Conservation (phyloP, 2,329 filamentous ascomycete species). For the Fusarium paranaense region DNA sequence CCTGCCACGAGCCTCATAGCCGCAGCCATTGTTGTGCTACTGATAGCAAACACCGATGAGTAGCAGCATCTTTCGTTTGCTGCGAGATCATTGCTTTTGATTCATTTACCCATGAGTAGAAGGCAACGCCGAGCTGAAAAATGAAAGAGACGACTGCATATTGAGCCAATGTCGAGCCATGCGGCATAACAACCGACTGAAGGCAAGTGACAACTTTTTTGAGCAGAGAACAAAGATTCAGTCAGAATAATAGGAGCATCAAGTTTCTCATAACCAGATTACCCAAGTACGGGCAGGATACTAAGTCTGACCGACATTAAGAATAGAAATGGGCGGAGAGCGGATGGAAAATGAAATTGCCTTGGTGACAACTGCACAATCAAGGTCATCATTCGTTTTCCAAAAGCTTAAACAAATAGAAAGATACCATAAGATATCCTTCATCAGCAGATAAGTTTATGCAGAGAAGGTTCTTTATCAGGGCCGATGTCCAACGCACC, state of each 20-base stretch:
- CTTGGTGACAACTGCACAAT: neutral
- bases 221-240: neutral
- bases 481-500: neutral
- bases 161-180: neutral
- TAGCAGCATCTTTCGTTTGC: neutral
- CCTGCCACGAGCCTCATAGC: neutral
- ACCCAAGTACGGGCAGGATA: neutral
- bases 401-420: neutral
- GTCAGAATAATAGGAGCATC: neutral
- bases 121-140: neutral
- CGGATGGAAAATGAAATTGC: neutral
- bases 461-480: neutral
- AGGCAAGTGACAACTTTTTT: neutral
- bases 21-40: neutral
- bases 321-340: neutral
- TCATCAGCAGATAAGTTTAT: neutral
- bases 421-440: neutral
- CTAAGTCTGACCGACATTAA: neutral
- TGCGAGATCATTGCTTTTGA: neutral
- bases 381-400: neutral
- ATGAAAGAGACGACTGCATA: neutral
- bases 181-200: neutral
- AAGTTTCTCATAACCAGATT: neutral
- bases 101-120: too few species aligned
- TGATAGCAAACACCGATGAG: neutral